A percentile compares a stretch with the other conserved stretches of the same genome.
phyloP scores from a whole-genome alignment of 2,329 filamentous ascomycete genomes.

The Zarea fungicola region DNA sequence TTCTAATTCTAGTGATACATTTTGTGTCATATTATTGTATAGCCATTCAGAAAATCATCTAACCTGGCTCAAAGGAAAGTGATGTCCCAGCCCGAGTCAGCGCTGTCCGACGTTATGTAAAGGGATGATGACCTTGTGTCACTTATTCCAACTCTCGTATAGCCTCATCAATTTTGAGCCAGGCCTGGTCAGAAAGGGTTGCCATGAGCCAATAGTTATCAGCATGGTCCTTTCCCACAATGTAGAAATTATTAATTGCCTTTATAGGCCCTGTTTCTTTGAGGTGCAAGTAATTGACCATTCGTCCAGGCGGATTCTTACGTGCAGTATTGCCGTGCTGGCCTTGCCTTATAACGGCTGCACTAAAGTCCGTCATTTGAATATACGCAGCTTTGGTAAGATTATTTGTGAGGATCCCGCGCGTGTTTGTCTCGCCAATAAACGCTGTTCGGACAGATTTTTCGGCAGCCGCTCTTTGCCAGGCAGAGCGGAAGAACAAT shows the following conservation, averaged over 20 bases:
- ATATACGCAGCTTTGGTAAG: conserved; percentile 2
- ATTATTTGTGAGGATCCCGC: conserved; percentile 1
- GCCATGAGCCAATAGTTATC: conserved; percentile 10
- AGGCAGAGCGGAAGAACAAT: background rate
- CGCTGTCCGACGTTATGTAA: too few relatives aligned
- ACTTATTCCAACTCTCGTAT: too few relatives aligned
- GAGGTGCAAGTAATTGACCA: conserved; percentile 6
- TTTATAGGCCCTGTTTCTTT: background rate
- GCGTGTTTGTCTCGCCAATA: background rate
- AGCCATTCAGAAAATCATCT: too few relatives aligned
- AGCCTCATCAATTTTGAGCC: conserved; percentile 1
- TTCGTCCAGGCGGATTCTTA: background rate
- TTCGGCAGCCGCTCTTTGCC: background rate
- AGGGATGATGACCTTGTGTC: too few relatives aligned
- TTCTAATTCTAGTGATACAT: too few relatives aligned
- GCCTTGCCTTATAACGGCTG: background rate
- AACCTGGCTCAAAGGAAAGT: too few relatives aligned
- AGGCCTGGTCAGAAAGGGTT: conserved; percentile 3
- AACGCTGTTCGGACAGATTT: background rate
- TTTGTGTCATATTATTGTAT: too few relatives aligned
- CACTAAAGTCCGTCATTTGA: conserved; percentile 1
- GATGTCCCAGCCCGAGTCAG: too few relatives aligned
- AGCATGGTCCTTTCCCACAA: background rate
- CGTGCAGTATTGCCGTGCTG: background rate
- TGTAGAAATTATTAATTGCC: conserved; percentile 1